Evolutionary conservation across 495 filamentous ascomycete genomes (phyloP).

Genomic region (Penicillium longicatenatum): DNA sequence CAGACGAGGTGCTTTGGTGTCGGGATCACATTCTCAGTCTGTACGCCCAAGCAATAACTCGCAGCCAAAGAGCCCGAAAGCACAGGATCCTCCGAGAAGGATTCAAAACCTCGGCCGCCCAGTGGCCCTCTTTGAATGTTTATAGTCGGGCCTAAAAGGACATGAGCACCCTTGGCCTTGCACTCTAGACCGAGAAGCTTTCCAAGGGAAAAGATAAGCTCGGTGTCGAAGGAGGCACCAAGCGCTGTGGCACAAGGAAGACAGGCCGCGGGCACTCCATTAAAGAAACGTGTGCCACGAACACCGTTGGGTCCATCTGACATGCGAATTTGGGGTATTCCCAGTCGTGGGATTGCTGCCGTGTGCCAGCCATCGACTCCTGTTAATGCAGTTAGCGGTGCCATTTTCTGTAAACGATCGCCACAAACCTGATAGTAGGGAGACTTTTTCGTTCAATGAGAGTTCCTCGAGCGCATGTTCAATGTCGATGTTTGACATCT

Average conservation of each 20-base stretch:
- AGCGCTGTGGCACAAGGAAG: slow-evolving; percentile 64
- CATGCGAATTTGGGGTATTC: slow-evolving; percentile 65
- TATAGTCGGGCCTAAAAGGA: slow-evolving; percentile 69
- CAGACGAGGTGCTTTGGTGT: slow-evolving; percentile 76
- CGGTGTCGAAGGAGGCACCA: slow-evolving; percentile 64
- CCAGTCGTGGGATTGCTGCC: slow-evolving; percentile 60
- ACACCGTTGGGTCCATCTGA: slow-evolving; percentile 71
- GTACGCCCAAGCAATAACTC: slow-evolving; percentile 61
- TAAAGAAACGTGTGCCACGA: slow-evolving; percentile 15
- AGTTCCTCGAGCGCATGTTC: slow-evolving; percentile 8
- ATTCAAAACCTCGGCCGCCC: slow-evolving; percentile 73
- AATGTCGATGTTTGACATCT: slow-evolving; percentile 1
- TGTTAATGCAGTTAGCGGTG: slow-evolving; percentile 2
- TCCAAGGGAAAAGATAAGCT: slow-evolving; percentile 56
- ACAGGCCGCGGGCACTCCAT: slow-evolving; percentile 47
- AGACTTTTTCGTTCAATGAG: slow-evolving; percentile 11
- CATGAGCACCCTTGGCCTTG: slow-evolving; percentile 50
- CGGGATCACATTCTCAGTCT: slow-evolving; percentile 60
- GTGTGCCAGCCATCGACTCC: slow-evolving; percentile 75
- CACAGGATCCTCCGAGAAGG: slow-evolving; percentile 70
- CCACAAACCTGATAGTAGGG: slow-evolving; percentile 9
- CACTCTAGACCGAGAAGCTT: slow-evolving; percentile 40
- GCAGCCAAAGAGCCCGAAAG: slow-evolving; percentile 65
- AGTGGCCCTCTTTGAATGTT: slow-evolving; percentile 61
- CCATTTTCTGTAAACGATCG: neutral